A percentile compares a stretch with the other conserved stretches of the same genome.
Evolutionary conservation across 768 basidiomycete genomes (phyloP).

Genomic region (Cystobasidium tubakii): DNA sequence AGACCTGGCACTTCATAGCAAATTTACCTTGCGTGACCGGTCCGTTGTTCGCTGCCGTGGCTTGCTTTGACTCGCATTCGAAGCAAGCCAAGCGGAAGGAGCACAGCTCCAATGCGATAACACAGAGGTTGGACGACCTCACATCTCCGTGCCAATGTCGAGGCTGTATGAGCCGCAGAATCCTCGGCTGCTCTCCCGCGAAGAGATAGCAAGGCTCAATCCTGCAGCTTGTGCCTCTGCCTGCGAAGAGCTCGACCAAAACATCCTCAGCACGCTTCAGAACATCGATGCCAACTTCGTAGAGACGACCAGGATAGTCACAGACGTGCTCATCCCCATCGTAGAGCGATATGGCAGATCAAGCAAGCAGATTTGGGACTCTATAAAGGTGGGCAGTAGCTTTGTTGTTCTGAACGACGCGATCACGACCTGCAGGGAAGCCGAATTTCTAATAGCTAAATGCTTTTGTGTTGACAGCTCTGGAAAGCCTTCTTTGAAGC

Average conservation of each 20-base stretch:
- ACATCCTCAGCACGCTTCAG: slow-evolving; percentile 59
- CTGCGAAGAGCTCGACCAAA: slow-evolving; percentile 34
- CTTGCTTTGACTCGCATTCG: too few relatives aligned
- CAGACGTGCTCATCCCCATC: slow-evolving; percentile 72
- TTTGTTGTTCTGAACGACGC: not conserved
- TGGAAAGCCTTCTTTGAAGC: slow-evolving; percentile 96
- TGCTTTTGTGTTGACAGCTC: slow-evolving; percentile 57
- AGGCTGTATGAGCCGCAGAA: slow-evolving; percentile 35
- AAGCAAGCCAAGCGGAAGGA: too few relatives aligned
- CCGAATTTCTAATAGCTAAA: not conserved
- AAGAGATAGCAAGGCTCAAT: slow-evolving; percentile 11
- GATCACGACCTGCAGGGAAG: not conserved
- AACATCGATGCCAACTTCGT: slow-evolving; percentile 92
- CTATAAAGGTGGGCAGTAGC: slow-evolving; percentile 65
- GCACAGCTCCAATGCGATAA: not conserved
- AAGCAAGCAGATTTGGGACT: slow-evolving; percentile 80
- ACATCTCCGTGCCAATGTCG: too few relatives aligned
- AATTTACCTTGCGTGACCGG: too few relatives aligned
- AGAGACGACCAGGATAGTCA: slow-evolving; percentile 75
- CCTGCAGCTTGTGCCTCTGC: slow-evolving; percentile 19
- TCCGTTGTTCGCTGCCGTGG: too few relatives aligned
- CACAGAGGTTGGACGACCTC: too few relatives aligned
- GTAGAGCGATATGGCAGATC: slow-evolving; percentile 83
- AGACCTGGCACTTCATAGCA: too few relatives aligned
- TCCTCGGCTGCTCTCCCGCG: slow-evolving; percentile 19